Evolutionary conservation across 495 filamentous ascomycete genomes (phyloP).

Genomic region (Amniculicola lignicola): DNA sequence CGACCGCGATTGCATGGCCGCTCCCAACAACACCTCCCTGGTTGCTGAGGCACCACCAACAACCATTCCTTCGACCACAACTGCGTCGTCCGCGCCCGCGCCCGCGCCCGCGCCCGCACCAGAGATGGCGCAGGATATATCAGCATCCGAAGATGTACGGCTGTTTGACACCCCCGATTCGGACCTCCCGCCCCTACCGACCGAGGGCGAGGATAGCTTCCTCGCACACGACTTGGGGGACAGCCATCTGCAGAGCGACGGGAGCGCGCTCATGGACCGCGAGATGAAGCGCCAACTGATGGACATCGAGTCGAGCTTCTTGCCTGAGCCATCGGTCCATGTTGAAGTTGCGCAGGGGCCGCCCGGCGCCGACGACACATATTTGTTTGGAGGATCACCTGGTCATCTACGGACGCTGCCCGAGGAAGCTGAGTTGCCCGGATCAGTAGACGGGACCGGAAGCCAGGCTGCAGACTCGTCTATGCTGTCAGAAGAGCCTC

Average conservation of each 20-base stretch:
- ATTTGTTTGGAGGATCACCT: conserved; percentile 53
- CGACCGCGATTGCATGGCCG: conserved; percentile 1
- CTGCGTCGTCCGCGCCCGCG: conserved; percentile 5
- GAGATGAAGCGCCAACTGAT: conserved; percentile 68
- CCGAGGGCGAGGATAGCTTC: conserved; percentile 31
- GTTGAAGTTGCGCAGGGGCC: conserved; percentile 38
- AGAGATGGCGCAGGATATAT: conserved; percentile 18
- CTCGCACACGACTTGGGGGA: conserved; percentile 25
- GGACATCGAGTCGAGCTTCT: conserved; percentile 86
- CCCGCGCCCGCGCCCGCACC: conserved; percentile 11
- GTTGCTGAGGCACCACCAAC: conserved; percentile 12
- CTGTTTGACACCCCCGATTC: conserved; percentile 30
- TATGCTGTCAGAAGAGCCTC: conserved; percentile 36
- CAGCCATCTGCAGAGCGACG: conserved; percentile 28
- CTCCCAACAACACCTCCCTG: conserved; percentile 1
- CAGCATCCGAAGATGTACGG: conserved; percentile 19
- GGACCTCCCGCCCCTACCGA: conserved; percentile 34
- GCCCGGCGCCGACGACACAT: conserved; percentile 59
- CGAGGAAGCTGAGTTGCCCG: conserved; percentile 19
- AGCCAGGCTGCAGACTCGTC: conserved; percentile 17
- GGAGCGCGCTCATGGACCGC: conserved; percentile 59
- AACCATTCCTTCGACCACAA: background rate
- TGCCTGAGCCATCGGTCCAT: conserved; percentile 54
- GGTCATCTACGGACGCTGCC: conserved; percentile 28
- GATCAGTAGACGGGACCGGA: conserved; percentile 6